Evolutionary conservation across 1,284 basidiomycete species (phyloP).

Genomic region (Porphyrellus sp.): DNA sequence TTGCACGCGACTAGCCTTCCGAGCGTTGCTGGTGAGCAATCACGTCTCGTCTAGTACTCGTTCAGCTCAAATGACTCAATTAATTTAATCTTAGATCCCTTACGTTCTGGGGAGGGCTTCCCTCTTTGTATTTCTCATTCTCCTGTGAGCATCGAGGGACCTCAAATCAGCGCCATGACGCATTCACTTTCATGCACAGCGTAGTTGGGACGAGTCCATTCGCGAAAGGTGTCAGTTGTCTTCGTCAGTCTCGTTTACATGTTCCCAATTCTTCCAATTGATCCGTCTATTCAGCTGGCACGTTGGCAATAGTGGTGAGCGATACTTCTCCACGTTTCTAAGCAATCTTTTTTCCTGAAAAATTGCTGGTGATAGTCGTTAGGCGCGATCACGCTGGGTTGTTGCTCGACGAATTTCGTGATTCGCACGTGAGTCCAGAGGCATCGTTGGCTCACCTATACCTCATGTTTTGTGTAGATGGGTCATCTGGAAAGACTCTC

Average conservation of each 20-base stretch:
- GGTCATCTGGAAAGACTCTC: constrained; percentile 26
- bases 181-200: constrained; percentile 1
- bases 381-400: constrained; percentile 11
- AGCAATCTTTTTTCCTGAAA: neutral
- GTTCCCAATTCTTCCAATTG: neutral
- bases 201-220: neutral
- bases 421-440: constrained; percentile 26
- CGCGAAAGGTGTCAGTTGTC: neutral
- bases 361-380: neutral
- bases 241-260: constrained; percentile 13
- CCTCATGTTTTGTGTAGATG: constrained; percentile 14
- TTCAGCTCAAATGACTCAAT: neutral
- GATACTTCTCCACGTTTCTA: neutral
- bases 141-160: constrained; percentile 8
- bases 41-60: neutral
- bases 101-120: constrained; percentile 7
- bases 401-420: constrained; percentile 23
- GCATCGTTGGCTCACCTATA: neutral
- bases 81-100: constrained; percentile 20
- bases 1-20: constrained; percentile 15
- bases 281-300: neutral
- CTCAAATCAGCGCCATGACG: neutral
- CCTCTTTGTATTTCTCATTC: constrained; percentile 11
- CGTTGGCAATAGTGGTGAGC: neutral
- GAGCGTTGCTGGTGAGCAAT: constrained; percentile 18